Evolutionary conservation across 148 eudicot genomes (phyloP).

Genomic region (Silene conica): DNA sequence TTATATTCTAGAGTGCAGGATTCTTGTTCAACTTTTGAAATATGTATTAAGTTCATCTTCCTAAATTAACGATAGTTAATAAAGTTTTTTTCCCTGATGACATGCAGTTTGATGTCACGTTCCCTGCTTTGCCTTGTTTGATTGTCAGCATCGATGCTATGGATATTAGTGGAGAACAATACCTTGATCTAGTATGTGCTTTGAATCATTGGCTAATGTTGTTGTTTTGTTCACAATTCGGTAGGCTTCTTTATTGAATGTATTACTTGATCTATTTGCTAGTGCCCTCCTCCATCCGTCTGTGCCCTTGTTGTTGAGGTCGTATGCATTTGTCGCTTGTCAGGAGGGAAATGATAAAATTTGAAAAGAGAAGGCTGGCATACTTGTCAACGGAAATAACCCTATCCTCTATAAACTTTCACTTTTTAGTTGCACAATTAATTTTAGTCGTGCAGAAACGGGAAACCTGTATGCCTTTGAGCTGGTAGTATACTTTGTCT

Average conservation of each 20-base stretch:
- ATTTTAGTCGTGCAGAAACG: slow-evolving; percentile 2
- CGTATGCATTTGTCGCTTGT: neutral
- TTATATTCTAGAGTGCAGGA: neutral
- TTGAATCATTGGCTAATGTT: neutral
- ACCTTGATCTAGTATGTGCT: slow-evolving; percentile 84
- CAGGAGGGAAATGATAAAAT: neutral
- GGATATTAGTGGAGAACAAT: slow-evolving; percentile 99
- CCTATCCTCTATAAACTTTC: neutral
- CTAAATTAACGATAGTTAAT: slow-evolving; percentile 1
- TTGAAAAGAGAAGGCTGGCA: no score
- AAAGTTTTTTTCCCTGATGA: slow-evolving; percentile 13
- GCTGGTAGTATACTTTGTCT: neutral
- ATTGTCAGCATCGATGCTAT: slow-evolving; percentile 94
- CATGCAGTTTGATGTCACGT: slow-evolving; percentile 95
- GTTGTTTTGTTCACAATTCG: neutral
- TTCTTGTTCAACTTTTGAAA: slow-evolving; percentile 9
- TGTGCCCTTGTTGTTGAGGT: neutral
- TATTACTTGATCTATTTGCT: neutral
- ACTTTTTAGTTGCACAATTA: neutral
- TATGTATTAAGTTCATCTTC: neutral
- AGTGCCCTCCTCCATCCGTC: neutral
- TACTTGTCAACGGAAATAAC: no score
- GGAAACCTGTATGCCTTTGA: neutral
- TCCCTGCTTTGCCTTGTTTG: slow-evolving; percentile 87
- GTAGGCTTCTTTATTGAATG: neutral